phyloP scores from a whole-genome alignment of 257 asterid genomes.

The Solanum sitiens region DNA sequence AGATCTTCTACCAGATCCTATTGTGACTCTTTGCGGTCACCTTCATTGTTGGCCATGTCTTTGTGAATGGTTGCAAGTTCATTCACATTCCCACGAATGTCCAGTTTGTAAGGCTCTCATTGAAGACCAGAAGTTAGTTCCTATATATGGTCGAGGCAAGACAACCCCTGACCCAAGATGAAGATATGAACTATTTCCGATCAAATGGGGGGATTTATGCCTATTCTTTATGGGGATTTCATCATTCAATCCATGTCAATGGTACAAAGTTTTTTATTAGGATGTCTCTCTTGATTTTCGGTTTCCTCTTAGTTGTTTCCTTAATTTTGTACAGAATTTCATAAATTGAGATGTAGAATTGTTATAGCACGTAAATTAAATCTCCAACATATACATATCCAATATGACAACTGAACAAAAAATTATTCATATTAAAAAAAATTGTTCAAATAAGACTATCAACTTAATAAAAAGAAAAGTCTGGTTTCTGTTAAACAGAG shows the following conservation, averaged over 20 bases:
- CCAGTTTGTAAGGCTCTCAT: constrained; percentile 86
- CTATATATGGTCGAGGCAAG: constrained; percentile 83
- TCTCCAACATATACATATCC: not conserved
- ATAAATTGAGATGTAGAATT: not conserved
- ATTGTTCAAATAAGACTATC: not conserved
- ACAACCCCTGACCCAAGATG: constrained; percentile 33
- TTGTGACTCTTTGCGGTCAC: constrained; percentile 93
- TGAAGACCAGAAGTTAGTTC: constrained; percentile 64
- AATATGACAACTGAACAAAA: not conserved
- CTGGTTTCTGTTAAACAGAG: not conserved
- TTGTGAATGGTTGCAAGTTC: constrained; percentile 79
- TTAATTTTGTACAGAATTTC: constrained; percentile 7
- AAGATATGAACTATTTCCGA: constrained; percentile 28
- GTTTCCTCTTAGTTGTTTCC: constrained; percentile 33
- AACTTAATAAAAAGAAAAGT: too few species aligned
- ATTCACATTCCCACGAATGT: constrained; percentile 78
- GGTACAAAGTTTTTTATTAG: constrained; percentile 43
- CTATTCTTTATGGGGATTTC: constrained; percentile 23
- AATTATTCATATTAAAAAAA: not conserved
- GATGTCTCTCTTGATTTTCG: constrained; percentile 32
- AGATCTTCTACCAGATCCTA: constrained; percentile 28
- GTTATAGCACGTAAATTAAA: not conserved
- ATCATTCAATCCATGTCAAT: constrained; percentile 34
- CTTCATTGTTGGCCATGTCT: constrained; percentile 98
- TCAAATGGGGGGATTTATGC: too few species aligned